These are phyloP conservation scores for Metschnikowia shivogae DNA, from an alignment of 805 yeast species.

Conservation along the genomic window DNA sequence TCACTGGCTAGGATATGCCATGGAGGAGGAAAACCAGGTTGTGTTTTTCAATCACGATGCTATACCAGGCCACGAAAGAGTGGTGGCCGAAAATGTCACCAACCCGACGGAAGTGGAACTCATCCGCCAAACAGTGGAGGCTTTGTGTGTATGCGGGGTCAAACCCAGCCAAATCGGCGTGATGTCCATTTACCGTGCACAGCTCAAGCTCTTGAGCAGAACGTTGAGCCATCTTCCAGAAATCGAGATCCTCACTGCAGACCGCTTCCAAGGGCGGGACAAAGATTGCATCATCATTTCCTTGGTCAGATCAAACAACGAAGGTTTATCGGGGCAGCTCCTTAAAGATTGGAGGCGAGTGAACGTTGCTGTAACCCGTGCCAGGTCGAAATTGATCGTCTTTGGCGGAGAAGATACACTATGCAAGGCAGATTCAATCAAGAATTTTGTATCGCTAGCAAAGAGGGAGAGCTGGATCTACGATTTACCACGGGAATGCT, in stretches of 20 bases:
- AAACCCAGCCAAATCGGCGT: conserved; percentile 64
- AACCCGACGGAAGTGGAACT: conserved; percentile 71
- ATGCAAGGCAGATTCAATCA: conserved; percentile 46
- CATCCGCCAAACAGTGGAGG: conserved; percentile 57
- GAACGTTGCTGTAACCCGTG: conserved; percentile 92
- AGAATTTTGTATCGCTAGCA: conserved; percentile 57
- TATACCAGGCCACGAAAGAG: conserved; percentile 54
- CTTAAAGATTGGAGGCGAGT: conserved; percentile 86
- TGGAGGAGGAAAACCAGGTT: conserved; percentile 58
- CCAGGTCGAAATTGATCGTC: conserved; percentile 76
- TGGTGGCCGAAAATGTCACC: conserved; percentile 61
- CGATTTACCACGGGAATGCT: conserved; percentile 46
- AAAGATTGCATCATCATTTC: conserved; percentile 89
- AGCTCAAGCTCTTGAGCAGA: conserved; percentile 36
- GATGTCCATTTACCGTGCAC: conserved; percentile 86
- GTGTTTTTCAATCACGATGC: conserved; percentile 76
- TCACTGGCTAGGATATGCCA: conserved; percentile 55
- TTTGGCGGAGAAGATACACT: conserved; percentile 75
- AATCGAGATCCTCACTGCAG: conserved; percentile 87
- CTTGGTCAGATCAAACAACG: conserved; percentile 74
- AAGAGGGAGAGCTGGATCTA: conserved; percentile 61
- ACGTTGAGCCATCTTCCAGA: conserved; percentile 28
- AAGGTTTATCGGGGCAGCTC: conserved; percentile 66
- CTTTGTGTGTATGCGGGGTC: conserved; percentile 59
- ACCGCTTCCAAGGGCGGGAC: conserved; percentile 93